A percentile compares a stretch with the other conserved stretches of the same genome.
Evolutionary conservation across 441 rosid genomes (phyloP).

Genomic region (Pelargonium australe): DNA sequence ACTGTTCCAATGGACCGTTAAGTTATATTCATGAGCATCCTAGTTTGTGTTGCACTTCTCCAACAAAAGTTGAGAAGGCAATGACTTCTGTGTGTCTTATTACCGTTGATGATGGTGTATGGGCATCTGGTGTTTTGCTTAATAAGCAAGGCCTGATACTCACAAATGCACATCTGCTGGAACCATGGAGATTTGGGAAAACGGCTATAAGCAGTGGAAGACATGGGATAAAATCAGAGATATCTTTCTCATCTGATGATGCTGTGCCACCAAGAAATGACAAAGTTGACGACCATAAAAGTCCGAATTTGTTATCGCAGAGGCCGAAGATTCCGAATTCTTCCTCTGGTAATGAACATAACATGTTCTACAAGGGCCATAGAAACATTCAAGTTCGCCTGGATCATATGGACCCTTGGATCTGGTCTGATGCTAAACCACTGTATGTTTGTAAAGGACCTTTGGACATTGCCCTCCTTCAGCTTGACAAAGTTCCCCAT

Average conservation of each 20-base stretch:
- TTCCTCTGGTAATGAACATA: slow-evolving; percentile 25
- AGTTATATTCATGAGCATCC: slow-evolving; percentile 18
- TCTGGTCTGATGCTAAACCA: slow-evolving; percentile 72
- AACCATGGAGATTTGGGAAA: slow-evolving; percentile 95
- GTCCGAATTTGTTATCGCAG: slow-evolving; percentile 19
- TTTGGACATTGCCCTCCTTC: slow-evolving; percentile 79
- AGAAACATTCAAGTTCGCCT: slow-evolving; percentile 60
- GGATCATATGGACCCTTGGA: slow-evolving; percentile 62
- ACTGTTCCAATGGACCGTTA: slow-evolving; percentile 24
- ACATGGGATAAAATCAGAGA: slow-evolving; percentile 20
- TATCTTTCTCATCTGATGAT: slow-evolving; percentile 26
- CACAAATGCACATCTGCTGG: slow-evolving; percentile 91
- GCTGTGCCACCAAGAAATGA: slow-evolving; percentile 28
- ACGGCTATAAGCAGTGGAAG: slow-evolving; percentile 40
- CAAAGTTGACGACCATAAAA: slow-evolving; percentile 27
- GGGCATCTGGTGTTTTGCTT: slow-evolving; percentile 94
- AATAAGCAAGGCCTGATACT: slow-evolving; percentile 74
- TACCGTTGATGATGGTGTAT: slow-evolving; percentile 59
- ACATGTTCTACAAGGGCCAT: slow-evolving; percentile 31
- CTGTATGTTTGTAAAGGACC: slow-evolving; percentile 70
- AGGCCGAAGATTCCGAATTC: slow-evolving; percentile 21
- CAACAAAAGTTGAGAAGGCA: slow-evolving; percentile 49
- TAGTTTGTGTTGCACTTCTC: slow-evolving; percentile 20
- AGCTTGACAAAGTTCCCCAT: slow-evolving; percentile 56
- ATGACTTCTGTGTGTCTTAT: slow-evolving; percentile 76